phyloP scores from a whole-genome alignment of 2,329 filamentous ascomycete species.

The Cryoendolithus antarcticus region DNA sequence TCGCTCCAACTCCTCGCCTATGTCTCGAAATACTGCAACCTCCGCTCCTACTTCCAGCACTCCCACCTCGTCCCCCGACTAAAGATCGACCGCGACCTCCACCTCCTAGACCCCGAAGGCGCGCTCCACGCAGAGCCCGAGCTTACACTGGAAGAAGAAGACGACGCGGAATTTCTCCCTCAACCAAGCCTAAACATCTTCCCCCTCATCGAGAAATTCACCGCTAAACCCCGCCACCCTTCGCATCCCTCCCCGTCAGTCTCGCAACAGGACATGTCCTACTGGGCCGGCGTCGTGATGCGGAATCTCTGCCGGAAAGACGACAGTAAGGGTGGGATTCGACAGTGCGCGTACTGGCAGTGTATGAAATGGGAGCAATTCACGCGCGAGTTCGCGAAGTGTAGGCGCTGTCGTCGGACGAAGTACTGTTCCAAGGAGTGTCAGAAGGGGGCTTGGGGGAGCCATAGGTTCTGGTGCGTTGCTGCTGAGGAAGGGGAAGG shows the following conservation, averaged over 20 bases:
- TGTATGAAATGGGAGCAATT: conserved; percentile 98
- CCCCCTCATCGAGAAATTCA: conserved; percentile 95
- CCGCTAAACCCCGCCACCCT: conserved; percentile 67
- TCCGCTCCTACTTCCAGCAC: conserved; percentile 87
- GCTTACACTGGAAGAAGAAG: conserved; percentile 52
- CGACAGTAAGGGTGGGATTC: conserved; percentile 82
- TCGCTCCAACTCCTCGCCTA: conserved; percentile 92
- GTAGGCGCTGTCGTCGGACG: conserved; percentile 83
- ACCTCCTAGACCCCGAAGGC: conserved; percentile 59
- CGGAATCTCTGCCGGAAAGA: conserved; percentile 96
- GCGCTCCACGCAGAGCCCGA: conserved; percentile 38
- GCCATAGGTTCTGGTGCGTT: conserved; percentile 95
- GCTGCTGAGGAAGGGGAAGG: conserved; percentile 42
- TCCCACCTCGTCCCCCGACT: conserved; percentile 88
- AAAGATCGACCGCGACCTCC: conserved; percentile 76
- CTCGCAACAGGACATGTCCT: conserved; percentile 63
- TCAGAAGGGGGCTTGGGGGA: conserved; percentile 97
- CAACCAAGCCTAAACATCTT: conserved; percentile 61
- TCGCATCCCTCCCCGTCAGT: conserved; percentile 11
- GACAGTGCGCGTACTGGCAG: conserved; percentile 95
- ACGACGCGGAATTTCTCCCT: conserved; percentile 68
- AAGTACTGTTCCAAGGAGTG: conserved; percentile 97
- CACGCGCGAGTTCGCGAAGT: conserved; percentile 94
- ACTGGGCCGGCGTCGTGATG: conserved; percentile 99
- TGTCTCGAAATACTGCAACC: conserved; percentile 96